Base-by-base conservation (phyloP, 2,329 filamentous ascomycete species). In the Trichoderma lentiforme region DNA sequence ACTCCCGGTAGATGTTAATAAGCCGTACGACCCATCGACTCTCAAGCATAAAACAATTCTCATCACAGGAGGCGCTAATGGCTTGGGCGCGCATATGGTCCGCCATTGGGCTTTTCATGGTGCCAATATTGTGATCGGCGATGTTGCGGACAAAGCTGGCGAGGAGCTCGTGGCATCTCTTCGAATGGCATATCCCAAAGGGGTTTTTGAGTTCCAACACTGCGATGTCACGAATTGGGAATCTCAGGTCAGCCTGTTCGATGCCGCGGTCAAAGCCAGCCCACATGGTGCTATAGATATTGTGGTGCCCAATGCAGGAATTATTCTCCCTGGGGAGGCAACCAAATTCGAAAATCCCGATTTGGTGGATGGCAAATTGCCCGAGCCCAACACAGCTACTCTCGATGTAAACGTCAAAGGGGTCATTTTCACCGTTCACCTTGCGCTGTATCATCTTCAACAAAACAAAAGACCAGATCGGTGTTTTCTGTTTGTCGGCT, bases 181-280 rank as follows among this genome's bases (percentile, higher is more conserved):
- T 51, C 84, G 85, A 56, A 76, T 82, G 56, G 77, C 71, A 15
- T 73, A 82, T 62, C 78, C 77, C 77, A 73, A 82, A 79, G 36
- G 82, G 78, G 74, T 85, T 30, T 86, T 88, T 73, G 82, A 87
- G 76, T 91, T 88, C 77, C 81, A 89, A 66, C 83, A 86, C 75
- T 91, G 89, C 82, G 87, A 93, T 80, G 90, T 93, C 11, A 89
- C 88, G 1, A 83, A 86, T 74, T 93, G 90, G 89, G 81, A 88
- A 57, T 88, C 86, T 6, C 90, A 92, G 77, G 87, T 89, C 60
- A 81, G 84, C 32, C 83, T 92, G 69, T 93, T 93, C 83, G 86
- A 87, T 58, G 80, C 85, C 68, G 89, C 89, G 3, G 82, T 84
- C 47, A 81, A 82, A 67, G 80, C 88, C 70, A 90, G 87, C 73